Evolutionary conservation across 345 rosid genomes (phyloP).

Genomic region (Bruguiera sexangula): DNA sequence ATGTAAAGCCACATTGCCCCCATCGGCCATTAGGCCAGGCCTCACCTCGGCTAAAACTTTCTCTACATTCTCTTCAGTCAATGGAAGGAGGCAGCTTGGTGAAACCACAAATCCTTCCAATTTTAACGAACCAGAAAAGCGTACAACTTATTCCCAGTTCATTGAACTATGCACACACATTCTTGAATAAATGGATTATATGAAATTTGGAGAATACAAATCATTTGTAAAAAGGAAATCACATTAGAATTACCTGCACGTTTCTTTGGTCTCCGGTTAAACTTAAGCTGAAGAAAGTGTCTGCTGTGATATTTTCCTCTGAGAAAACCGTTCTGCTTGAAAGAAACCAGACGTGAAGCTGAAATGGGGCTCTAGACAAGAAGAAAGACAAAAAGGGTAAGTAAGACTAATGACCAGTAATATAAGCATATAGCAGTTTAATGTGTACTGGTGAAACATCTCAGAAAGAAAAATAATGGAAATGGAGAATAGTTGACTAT

Average conservation of each 20-base stretch:
- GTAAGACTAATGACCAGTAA: background rate
- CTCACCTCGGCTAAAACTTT: conserved; percentile 77
- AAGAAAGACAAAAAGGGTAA: background rate
- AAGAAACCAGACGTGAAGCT: conserved; percentile 40
- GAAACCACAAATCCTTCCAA: conserved; percentile 43
- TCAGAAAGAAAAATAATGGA: background rate
- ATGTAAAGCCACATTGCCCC: conserved; percentile 89
- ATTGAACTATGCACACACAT: too few species aligned
- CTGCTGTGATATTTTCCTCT: conserved; percentile 41
- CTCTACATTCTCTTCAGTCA: conserved; percentile 94
- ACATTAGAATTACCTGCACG: conserved; percentile 29
- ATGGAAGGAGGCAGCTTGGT: conserved; percentile 65
- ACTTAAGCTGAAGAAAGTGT: conserved; percentile 20
- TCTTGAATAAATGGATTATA: too few species aligned
- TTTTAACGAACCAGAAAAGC: background rate
- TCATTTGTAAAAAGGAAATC: background rate
- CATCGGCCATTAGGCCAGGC: conserved; percentile 90
- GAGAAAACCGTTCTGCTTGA: conserved; percentile 41
- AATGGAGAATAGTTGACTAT: background rate
- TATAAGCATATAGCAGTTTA: background rate
- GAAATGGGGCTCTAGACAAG: conserved; percentile 42
- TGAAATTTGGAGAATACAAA: too few species aligned
- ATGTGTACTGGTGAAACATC: background rate
- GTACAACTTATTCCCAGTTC: too few species aligned
- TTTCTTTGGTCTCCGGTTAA: conserved; percentile 25